phyloP scores from a whole-genome alignment of 345 rosid species.

The thale cress (Arabidopsis thaliana) region DNA sequence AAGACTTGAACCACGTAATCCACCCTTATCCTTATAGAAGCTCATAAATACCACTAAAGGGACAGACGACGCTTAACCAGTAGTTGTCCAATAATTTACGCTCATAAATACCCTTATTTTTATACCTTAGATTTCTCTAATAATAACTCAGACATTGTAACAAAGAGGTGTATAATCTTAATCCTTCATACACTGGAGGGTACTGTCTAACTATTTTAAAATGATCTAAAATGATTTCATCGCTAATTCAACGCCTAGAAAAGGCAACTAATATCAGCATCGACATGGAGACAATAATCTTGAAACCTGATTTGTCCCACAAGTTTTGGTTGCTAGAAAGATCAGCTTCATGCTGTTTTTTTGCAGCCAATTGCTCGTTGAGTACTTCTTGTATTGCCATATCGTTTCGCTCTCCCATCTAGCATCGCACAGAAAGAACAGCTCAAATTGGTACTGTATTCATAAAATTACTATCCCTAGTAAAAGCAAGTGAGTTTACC shows the following conservation, averaged over 20 bases:
- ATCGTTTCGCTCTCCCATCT: conserved; percentile 90
- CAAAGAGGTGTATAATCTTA: conserved; percentile 26
- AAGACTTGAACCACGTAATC: neutral
- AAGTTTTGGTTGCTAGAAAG: conserved; percentile 60
- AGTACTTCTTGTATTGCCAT: conserved; percentile 68
- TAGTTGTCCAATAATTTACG: neutral
- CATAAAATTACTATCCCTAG: neutral
- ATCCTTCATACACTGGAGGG: conserved; percentile 31
- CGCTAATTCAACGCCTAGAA: conserved; percentile 63
- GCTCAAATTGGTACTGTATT: neutral
- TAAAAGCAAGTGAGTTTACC: conserved; percentile 50
- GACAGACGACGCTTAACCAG: neutral
- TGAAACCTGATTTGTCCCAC: conserved; percentile 88
- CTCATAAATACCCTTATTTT: no score
- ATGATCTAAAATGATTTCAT: conserved; percentile 8
- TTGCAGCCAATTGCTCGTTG: conserved; percentile 62
- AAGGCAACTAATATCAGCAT: conserved; percentile 80
- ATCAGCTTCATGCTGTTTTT: conserved; percentile 46
- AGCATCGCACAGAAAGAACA: conserved; percentile 28
- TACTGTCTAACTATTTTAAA: conserved; percentile 29
- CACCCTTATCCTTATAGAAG: neutral
- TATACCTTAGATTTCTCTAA: no score
- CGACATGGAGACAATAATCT: conserved; percentile 80
- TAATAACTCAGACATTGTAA: conserved; percentile 21
- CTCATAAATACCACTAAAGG: neutral